Base-by-base conservation (phyloP, 1,139 yeast species). In the Geotrichum candidum region DNA sequence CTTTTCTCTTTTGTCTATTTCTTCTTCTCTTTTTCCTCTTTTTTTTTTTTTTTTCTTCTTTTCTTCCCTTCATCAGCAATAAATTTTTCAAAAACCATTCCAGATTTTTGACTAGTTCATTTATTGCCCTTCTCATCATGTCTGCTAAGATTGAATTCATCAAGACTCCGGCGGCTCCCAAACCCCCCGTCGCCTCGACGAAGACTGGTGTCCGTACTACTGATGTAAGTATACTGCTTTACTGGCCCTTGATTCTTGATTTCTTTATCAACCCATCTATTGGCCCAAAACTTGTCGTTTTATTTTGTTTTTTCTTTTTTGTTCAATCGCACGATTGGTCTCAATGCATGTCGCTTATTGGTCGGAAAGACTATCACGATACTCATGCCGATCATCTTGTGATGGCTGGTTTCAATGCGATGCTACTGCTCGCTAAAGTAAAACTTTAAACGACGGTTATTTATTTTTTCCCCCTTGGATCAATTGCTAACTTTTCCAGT, bases 151-250 rank as follows among this genome's bases (percentile, higher is more conserved):
- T 76, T 65, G 74, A 72, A 69, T 86, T 84, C 73, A 81, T 82
- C 70, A 77, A 82, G 70, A 87, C 92, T 13, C 90, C 91, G 1
- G 69, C 73, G 57, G 82, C 82, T 53, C 78, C 82, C 29, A 77
- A 82, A 61, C 83, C 80, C 59, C 83, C 85, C 35, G 78, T 83
- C 48, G 77, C 84, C 18, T 71, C 81, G 51, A 77, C 76, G 52
- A 82, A 75, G 62, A 78, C 77, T 64, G 94, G 94, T 22, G 82
- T 86, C 57, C 75, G 79, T 68, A 86, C 91, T 65, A 83, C 88
- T 54, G 84, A 77, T 57, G 75, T 73, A 66, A 63, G 75, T 72
- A 27, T 45, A 13, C 18, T n/a, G 22, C 22, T 45, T 27, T 11
- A 15, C 15, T 15, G 15, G 13, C n/a, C 25, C 23, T n/a, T 10